phyloP scores from a whole-genome alignment of 2,329 filamentous ascomycete genomes.

The Plenodomus tracheiphilus region DNA sequence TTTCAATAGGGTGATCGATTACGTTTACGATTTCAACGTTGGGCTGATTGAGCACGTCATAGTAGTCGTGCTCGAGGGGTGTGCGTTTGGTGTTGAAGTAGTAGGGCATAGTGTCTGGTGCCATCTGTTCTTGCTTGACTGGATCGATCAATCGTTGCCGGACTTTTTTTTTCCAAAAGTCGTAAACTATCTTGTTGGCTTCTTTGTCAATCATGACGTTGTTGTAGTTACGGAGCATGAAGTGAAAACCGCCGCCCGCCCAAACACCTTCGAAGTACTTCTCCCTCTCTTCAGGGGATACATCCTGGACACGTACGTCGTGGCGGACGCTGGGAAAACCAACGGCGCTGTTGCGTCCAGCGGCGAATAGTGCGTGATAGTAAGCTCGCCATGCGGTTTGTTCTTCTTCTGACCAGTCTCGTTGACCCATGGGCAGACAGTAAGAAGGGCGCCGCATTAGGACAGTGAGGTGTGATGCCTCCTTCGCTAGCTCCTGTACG shows the following conservation, averaged over 20 bases:
- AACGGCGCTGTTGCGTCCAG: background rate
- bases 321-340: slow-evolving; percentile 20
- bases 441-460: slow-evolving; percentile 28
- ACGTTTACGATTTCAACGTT: slow-evolving; percentile 56
- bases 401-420: slow-evolving; percentile 21
- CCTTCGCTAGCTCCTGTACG: slow-evolving; percentile 28
- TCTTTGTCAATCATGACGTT: slow-evolving; percentile 40
- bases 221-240: slow-evolving; percentile 37
- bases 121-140: slow-evolving; percentile 45
- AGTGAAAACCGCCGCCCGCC: slow-evolving; percentile 45
- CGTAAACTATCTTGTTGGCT: slow-evolving; percentile 47
- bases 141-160: slow-evolving; percentile 43
- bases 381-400: slow-evolving; percentile 26
- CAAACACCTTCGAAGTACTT: slow-evolving; percentile 27
- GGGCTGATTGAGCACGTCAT: slow-evolving; percentile 44
- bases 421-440: slow-evolving; percentile 32
- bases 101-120: slow-evolving; percentile 46
- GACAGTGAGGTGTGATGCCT: slow-evolving; percentile 20
- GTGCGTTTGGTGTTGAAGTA: slow-evolving; percentile 48
- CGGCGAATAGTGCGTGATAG: background rate
- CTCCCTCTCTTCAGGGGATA: slow-evolving; percentile 20
- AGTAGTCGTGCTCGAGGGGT: slow-evolving; percentile 44
- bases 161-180: slow-evolving; percentile 54
- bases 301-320: slow-evolving; percentile 15
- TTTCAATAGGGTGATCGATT: slow-evolving; percentile 44